Conservation (phyloP, 83 land plant species). For the Picea engelmannii region DNA sequence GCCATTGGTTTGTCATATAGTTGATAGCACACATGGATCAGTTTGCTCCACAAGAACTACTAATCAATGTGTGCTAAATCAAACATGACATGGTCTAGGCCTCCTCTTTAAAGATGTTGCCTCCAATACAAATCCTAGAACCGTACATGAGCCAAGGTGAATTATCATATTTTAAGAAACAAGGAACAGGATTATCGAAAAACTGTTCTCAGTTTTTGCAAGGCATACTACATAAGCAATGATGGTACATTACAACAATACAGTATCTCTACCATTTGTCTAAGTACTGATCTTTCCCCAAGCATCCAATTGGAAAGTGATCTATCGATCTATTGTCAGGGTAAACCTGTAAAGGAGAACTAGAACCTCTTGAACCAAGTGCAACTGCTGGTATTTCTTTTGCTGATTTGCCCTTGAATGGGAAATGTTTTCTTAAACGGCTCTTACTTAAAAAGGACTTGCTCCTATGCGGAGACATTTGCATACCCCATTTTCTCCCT, state of each 20-base stretch:
- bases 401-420: conserved; percentile 39
- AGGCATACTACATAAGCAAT: neutral
- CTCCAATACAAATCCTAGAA: neutral
- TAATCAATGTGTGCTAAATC: neutral
- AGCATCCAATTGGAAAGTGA: conserved; percentile 3
- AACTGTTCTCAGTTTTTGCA: neutral
- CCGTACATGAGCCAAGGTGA: neutral
- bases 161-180: neutral
- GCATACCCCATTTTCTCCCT: conserved; percentile 12
- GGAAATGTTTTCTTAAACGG: conserved; percentile 35
- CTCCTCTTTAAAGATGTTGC: neutral
- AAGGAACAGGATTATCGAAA: neutral
- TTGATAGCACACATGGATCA: conserved; percentile 2
- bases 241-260: conserved; percentile 9
- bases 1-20: too few relatives aligned
- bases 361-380: conserved; percentile 2
- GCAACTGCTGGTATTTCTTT: conserved; percentile 32
- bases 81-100: neutral
- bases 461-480: conserved; percentile 27
- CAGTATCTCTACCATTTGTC: neutral
- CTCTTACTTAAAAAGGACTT: conserved; percentile 34
- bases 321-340: neutral
- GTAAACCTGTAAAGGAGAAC: neutral
- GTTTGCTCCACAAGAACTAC: conserved; percentile 2
- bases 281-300: neutral